These are phyloP conservation scores for Dittrichia graveolens DNA, from an alignment of 129 eudicot genomes.

Conservation along the genomic window DNA sequence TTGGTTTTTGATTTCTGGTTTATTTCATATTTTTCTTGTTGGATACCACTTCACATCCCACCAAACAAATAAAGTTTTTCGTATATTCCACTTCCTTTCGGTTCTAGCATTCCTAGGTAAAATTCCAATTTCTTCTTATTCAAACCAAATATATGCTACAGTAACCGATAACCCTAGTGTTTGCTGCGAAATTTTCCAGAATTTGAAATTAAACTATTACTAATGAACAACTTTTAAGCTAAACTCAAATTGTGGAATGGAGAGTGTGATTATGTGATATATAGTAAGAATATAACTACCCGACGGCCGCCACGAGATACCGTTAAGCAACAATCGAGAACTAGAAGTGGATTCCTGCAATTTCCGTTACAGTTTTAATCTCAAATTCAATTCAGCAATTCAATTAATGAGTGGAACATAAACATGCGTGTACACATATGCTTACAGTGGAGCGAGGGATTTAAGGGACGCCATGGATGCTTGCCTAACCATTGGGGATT, in stretches of 20 bases:
- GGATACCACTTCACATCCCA: too few relatives aligned
- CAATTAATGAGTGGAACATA: not conserved
- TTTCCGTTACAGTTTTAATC: constrained; percentile 3
- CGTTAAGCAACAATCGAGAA: constrained; percentile 84
- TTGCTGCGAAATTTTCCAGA: constrained; percentile 1
- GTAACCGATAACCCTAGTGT: not conserved
- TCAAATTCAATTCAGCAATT: not conserved
- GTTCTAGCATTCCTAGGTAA: too few relatives aligned
- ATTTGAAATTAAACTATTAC: not conserved
- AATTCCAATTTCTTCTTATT: too few relatives aligned
- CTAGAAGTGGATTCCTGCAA: constrained; percentile 86
- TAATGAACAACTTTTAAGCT: constrained; percentile 3
- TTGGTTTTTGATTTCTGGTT: too few relatives aligned
- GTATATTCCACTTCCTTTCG: too few relatives aligned
- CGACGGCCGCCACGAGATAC: constrained; percentile 96
- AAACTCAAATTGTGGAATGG: constrained; percentile 10
- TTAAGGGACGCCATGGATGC: constrained; percentile 86
- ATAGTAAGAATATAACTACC: constrained; percentile 44
- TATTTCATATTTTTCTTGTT: too few relatives aligned
- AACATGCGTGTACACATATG: constrained; percentile 14
- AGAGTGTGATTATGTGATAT: not conserved
- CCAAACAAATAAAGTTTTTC: too few relatives aligned
- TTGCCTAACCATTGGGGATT: constrained; percentile 69
- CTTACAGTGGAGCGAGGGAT: constrained; percentile 77
- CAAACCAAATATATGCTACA: not conserved